Evolutionary conservation across 1,284 basidiomycete genomes (phyloP).

Genomic region (Erythrobasidium hasegawianum): DNA sequence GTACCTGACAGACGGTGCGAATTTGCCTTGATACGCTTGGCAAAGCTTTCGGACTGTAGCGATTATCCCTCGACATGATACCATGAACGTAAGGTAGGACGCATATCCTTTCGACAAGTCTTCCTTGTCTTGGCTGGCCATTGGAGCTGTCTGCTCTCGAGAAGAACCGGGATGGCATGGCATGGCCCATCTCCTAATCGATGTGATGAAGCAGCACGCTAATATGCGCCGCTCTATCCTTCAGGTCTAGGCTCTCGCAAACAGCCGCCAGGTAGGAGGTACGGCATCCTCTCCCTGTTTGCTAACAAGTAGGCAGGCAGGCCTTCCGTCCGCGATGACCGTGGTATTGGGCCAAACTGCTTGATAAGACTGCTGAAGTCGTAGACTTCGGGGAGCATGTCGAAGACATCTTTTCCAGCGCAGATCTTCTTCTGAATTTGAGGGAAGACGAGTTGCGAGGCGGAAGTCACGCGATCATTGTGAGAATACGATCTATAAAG

Average conservation of each 20-base stretch:
- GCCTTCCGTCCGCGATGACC: background rate
- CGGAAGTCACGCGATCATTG: conserved; percentile 59
- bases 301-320: conserved; percentile 14
- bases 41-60: no score
- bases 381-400: conserved; percentile 35
- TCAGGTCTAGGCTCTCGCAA: conserved; percentile 1
- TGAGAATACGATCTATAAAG: conserved; percentile 58
- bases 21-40: no score
- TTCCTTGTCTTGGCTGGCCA: no score
- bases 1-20: no score
- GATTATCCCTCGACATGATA: no score
- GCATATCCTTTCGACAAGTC: no score
- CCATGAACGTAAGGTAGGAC: no score
- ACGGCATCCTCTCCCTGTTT: conserved; percentile 8
- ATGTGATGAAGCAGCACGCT: no score
- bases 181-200: no score
- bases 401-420: conserved; percentile 61
- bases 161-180: no score
- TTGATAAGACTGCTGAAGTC: conserved; percentile 15
- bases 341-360: conserved; percentile 21
- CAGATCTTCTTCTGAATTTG: conserved; percentile 62
- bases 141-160: no score
- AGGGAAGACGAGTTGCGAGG: conserved; percentile 55
- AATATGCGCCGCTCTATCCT: no score
- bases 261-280: conserved; percentile 27